Base-by-base conservation (phyloP, 2,329 filamentous ascomycete species). In the Hypoxylon sp. region DNA sequence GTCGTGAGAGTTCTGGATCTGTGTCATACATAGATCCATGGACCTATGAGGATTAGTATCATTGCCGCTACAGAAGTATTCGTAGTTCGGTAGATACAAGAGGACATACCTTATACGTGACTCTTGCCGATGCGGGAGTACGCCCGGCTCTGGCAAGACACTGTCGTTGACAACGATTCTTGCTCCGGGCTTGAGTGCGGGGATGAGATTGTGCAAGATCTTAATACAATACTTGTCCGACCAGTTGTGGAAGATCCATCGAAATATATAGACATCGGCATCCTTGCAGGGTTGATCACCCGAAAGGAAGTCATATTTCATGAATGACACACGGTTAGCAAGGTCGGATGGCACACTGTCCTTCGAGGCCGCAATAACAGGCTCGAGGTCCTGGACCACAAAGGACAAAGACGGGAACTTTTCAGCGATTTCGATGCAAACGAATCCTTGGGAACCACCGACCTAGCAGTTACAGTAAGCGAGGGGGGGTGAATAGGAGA, bases 171-270 rank as follows among this genome's bases (percentile, higher is more conserved):
- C n/a, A 3, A 57, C n/a, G 5, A 79, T 63, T 29, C 67, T 56
- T 20, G 70, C 63, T 19, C 75, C 65, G 5, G 70, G 61, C 52
- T 74, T 69, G 45, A 77, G 51, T 23, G 73, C 67, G 1, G 73
- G 71, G 0, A 72, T 60, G 13, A 76, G 60, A 4, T 63, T 67
- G 19, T 63, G 66, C 9, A 68, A 55, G 12, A 74, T 73, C 19
- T 59, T 51, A 20, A 67, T 48, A 1, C 54, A 57, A 21, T 72
- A 64, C 11, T 67, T 65, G 23, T 78, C 71, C 0, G 73, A 67
- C 73, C 73, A 78, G 60, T 77, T 72, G 53, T 78, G 76, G 6
- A 79, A 62, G 25, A 78, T 75, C 61, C 69, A 67, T n/a, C 73
- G 72, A 43, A 78, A 66, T 42, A 77, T 64, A 61, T 76, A 78